Base-by-base conservation (phyloP, 305 asterid species). In the Ajuga reptans region DNA sequence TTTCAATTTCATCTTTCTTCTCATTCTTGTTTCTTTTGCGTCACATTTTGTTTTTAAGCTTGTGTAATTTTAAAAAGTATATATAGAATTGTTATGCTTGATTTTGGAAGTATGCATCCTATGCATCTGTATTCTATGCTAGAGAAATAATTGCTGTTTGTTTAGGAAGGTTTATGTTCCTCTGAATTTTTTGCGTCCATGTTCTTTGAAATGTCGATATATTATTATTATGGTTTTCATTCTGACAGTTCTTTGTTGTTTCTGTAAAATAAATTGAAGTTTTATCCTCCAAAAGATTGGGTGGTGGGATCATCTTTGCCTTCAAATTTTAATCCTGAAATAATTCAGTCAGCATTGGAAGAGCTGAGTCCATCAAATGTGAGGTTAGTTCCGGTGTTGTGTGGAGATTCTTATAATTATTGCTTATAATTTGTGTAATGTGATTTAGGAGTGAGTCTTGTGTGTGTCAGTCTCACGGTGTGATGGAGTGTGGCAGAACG, bases 241-340 rank as follows among this genome's bases (percentile, higher is more conserved):
- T 21, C 50, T 72, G 51, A 75, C 46, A 31, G 52, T 66, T 72
- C 54, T 68, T 71, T 61, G 64, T 77, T 51, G 54, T 75, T 60
- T 75, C 29, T 73, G 56, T 72, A 60, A 57, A 64, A 65, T 47
- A 9, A 73, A 54, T 80, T 80, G 47, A 77, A 93, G 99, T 84
- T 76, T 71, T 93, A 88, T 82, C 97, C 96, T 65, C 89, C 92
- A 54, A 62, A 83, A 79, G 97, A 93, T 85, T 93, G 97, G 99
- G 79, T 93, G 59, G 97, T 85, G 68, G 92, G 91, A 71, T 86
- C 99, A 53, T 88, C 96, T 73, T 77, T 93, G 84, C 92, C 93
- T 72, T 87, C 89, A 54, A 86, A 80, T 71, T 93, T 84, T 69
- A 81, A 71, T 68, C 78, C 91, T 67, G 87, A 78, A 63, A 52